Percentiles rank a stretch among this genome's conserved stretches.
Evolutionary conservation across 306 rosid genomes (phyloP).

Genomic region (Quercus agrifolia): DNA sequence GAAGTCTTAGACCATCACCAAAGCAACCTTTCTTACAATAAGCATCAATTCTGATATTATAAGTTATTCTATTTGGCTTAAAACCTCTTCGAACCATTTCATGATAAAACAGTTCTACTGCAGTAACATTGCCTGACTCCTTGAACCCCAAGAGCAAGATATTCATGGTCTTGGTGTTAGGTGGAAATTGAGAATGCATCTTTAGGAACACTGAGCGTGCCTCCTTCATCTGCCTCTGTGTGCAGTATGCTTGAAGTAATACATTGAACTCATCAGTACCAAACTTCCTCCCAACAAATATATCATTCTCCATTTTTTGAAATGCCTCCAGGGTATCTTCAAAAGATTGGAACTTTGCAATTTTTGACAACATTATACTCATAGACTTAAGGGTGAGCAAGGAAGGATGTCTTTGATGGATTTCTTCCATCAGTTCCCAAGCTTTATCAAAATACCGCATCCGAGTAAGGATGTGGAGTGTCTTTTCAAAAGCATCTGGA

Average conservation of each 20-base stretch:
- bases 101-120: conserved; percentile 81
- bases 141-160: conserved; percentile 86
- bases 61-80: conserved; percentile 62
- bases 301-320: conserved; percentile 59
- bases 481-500: conserved; percentile 62
- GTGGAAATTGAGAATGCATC: conserved; percentile 54
- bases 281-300: conserved; percentile 53
- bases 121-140: conserved; percentile 74
- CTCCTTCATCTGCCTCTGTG: conserved; percentile 87
- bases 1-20: conserved; percentile 67
- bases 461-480: conserved; percentile 69
- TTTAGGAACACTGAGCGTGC: conserved; percentile 67
- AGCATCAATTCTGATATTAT: conserved; percentile 71
- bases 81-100: conserved; percentile 82
- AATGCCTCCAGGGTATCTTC: conserved; percentile 77
- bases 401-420: conserved; percentile 36
- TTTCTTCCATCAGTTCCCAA: conserved; percentile 55
- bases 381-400: conserved; percentile 76
- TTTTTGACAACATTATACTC: conserved; percentile 79
- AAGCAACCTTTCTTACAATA: conserved; percentile 75
- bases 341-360: conserved; percentile 60
- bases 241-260: conserved; percentile 67
- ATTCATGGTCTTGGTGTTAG: conserved; percentile 77
- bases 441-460: conserved; percentile 83
- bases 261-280: conserved; percentile 77